phyloP scores from a whole-genome alignment of 495 filamentous ascomycete genomes.

The Lindgomyces ingoldianus region DNA sequence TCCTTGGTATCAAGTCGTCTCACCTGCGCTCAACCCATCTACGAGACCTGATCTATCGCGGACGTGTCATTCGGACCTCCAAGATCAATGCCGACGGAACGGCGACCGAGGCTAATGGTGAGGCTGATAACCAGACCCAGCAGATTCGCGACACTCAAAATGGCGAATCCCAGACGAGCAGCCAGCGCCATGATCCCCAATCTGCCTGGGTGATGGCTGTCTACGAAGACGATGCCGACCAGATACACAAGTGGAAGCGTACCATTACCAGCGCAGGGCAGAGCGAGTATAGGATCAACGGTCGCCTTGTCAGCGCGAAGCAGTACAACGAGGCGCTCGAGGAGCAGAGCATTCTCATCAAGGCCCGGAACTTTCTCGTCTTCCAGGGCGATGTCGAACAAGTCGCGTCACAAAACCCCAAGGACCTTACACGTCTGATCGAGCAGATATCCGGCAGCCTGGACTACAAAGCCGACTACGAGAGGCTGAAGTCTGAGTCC shows the following conservation, averaged over 20 bases:
- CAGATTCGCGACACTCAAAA: slow-evolving; percentile 55
- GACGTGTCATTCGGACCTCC: slow-evolving; percentile 85
- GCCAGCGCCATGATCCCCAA: slow-evolving; percentile 71
- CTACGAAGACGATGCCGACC: slow-evolving; percentile 95
- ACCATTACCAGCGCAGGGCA: slow-evolving; percentile 83
- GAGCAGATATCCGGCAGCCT: slow-evolving; percentile 97
- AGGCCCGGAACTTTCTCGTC: slow-evolving; percentile 95
- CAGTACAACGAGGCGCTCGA: slow-evolving; percentile 94
- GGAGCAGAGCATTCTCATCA: slow-evolving; percentile 94
- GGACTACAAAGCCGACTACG: slow-evolving; percentile 95
- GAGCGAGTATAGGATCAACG: slow-evolving; percentile 97
- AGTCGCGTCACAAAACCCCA: slow-evolving; percentile 92
- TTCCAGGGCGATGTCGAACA: slow-evolving; percentile 98
- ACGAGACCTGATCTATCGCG: slow-evolving; percentile 92
- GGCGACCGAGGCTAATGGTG: slow-evolving; percentile 54
- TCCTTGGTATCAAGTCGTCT: slow-evolving; percentile 96
- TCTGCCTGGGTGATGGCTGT: slow-evolving; percentile 99
- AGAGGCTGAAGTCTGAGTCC: slow-evolving; percentile 77
- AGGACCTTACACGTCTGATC: slow-evolving; percentile 90
- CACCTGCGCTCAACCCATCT: slow-evolving; percentile 94
- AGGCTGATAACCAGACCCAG: slow-evolving; percentile 56
- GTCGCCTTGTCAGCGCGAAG: slow-evolving; percentile 79
- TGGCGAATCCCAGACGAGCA: slow-evolving; percentile 52
- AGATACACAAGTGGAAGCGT: slow-evolving; percentile 94
- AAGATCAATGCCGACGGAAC: slow-evolving; percentile 87